Evolutionary conservation across 208 protist genomes (phyloP).

Genomic region (Crithidia expoeki): DNA sequence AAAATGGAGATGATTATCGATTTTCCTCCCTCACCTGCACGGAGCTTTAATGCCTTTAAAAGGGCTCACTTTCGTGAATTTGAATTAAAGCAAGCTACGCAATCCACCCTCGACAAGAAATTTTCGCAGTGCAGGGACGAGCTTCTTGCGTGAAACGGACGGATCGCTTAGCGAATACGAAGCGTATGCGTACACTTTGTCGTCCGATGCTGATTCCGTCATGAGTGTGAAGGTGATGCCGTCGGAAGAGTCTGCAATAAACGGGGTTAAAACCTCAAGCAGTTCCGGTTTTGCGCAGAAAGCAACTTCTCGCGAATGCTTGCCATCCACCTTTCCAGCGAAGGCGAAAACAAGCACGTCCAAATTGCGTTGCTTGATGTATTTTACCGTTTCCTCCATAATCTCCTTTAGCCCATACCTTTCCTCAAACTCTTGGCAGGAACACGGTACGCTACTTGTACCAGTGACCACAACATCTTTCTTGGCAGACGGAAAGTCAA

Average conservation of each 20-base stretch:
- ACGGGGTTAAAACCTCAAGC: slow-evolving; percentile 49
- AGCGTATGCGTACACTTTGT: slow-evolving; percentile 32
- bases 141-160: slow-evolving; percentile 74
- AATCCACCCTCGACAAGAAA: slow-evolving; percentile 61
- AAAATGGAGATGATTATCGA: no score
- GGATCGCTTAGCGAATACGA: slow-evolving; percentile 76
- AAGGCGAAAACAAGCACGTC: slow-evolving; percentile 68
- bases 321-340: slow-evolving; percentile 59
- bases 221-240: slow-evolving; percentile 44
- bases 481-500: slow-evolving; percentile 40
- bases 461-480: slow-evolving; percentile 40
- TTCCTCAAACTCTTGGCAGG: slow-evolving; percentile 51
- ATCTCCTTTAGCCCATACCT: slow-evolving; percentile 37
- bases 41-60: no score
- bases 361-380: slow-evolving; percentile 46
- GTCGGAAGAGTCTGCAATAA: slow-evolving; percentile 33
- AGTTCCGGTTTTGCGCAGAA: slow-evolving; percentile 45
- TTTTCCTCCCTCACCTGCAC: no score
- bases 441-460: slow-evolving; percentile 81
- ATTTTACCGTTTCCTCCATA: slow-evolving; percentile 39
- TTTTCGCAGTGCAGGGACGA: slow-evolving; percentile 58
- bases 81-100: slow-evolving; percentile 41
- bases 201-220: slow-evolving; percentile 11
- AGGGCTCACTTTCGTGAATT: no score
- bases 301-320: slow-evolving; percentile 59